Evolutionary conservation across 805 yeast genomes (phyloP), one percentile per base, ranked within the genome.

Genomic region (Ogataea wickerhamii): DNA sequence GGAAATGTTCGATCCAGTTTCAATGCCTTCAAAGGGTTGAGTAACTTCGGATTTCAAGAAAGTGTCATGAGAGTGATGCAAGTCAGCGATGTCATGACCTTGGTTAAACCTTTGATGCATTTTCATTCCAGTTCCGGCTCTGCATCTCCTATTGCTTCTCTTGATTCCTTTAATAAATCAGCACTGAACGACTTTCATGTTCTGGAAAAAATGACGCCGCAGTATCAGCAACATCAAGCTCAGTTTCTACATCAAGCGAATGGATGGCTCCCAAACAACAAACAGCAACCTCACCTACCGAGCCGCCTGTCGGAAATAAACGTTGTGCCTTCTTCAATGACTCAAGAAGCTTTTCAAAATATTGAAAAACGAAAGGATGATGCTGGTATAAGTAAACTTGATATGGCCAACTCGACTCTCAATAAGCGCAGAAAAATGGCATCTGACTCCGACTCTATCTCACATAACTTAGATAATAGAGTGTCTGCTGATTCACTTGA

Each of bases 11-110:
- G 49, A 14, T 30, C 43, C 2, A 43, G 49, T 27, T 49, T 51
- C 36, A 34, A 43, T 28, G 78, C 80, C 1, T 69, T 69, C 44
- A 64, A 68, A 31, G 64, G 64, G 28, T 61, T 79, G 38, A 66
- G 79, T 4, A 70, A 71, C 37, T 73, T 74, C 45, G 95, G 95
- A 0, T 59, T 83, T 4, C 79, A 77, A 38, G 79, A 74, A 36
- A 71, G 72, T 27, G 78, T 85, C 5, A 73, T 85, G 76, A 65
- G 91, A 42, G 69, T 80, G 17, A 61, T 87, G 63, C 91, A 85
- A 57, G 76, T 84, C 4, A 74, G 87, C 28, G 93, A 86, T 58
- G 81, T 82, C 7, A 82, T 87, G 87, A 70, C 87, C 0, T 76
- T 77, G 44, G 67, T 87, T 45, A 72, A 74, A 38, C 78, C 83